Evolutionary conservation across 352 stramenopile genomes (phyloP).

Genomic region (Globisporangium solare): DNA sequence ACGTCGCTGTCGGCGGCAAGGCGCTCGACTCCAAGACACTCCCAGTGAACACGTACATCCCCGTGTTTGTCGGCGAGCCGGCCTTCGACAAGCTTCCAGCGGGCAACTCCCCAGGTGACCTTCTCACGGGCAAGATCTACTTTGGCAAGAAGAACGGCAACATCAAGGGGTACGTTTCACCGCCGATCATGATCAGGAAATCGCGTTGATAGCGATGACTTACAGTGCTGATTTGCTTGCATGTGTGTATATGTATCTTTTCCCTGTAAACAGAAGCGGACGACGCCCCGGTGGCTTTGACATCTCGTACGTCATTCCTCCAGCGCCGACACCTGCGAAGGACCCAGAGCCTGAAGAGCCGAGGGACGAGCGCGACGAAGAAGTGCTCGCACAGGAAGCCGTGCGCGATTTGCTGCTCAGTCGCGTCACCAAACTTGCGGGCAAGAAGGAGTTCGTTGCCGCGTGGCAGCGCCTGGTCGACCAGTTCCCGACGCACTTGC

Average conservation of each 20-base stretch:
- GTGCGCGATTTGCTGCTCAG: conserved; percentile 69
- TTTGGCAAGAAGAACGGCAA: conserved; percentile 71
- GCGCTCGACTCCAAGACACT: conserved; percentile 44
- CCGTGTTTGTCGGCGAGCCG: conserved; percentile 75
- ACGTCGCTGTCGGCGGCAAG: conserved; percentile 56
- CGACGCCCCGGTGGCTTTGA: conserved; percentile 63
- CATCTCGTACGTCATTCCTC: conserved; percentile 72
- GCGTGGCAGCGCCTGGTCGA: conserved; percentile 44
- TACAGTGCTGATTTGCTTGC: conserved; percentile 1
- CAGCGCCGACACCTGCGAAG: conserved; percentile 47
- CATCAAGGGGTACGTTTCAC: conserved; percentile 38
- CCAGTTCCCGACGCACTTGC: conserved; percentile 58
- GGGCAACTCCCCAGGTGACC: conserved; percentile 47
- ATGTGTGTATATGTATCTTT: conserved; percentile 11
- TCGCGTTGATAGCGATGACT: not conserved
- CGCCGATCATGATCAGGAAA: not conserved
- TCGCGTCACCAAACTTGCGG: conserved; percentile 58
- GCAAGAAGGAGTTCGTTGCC: conserved; percentile 57
- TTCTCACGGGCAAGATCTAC: conserved; percentile 61
- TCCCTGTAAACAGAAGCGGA: conserved; percentile 24
- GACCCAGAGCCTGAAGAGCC: conserved; percentile 58
- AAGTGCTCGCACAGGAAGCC: conserved; percentile 60
- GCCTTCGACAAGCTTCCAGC: conserved; percentile 63
- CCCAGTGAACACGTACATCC: conserved; percentile 46
- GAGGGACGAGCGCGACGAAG: conserved; percentile 67